These are phyloP conservation scores for Strobilomyces dryophilus DNA, from an alignment of 768 basidiomycete species.

Conservation along the genomic window DNA sequence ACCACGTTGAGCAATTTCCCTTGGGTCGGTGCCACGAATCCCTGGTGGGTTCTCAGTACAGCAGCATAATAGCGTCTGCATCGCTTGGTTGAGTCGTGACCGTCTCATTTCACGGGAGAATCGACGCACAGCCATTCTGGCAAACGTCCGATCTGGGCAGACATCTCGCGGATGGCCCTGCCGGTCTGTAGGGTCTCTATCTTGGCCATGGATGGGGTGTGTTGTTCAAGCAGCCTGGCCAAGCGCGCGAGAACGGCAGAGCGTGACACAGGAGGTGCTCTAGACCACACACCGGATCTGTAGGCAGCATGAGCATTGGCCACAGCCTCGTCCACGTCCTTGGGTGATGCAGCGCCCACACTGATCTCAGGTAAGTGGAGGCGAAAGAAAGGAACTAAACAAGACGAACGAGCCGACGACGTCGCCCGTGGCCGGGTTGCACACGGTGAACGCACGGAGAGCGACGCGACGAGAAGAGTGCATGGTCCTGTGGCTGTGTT, in stretches of 20 bases:
- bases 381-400: conserved; percentile 31
- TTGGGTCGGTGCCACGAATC: conserved; percentile 71
- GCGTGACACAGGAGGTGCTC: conserved; percentile 50
- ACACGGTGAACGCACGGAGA: conserved; percentile 45
- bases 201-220: conserved; percentile 53
- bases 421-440: conserved; percentile 68
- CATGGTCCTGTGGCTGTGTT: conserved; percentile 20
- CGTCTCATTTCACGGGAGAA: not conserved
- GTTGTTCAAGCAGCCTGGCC: conserved; percentile 56
- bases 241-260: conserved; percentile 63
- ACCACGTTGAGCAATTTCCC: conserved; percentile 79
- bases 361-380: conserved; percentile 31
- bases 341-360: conserved; percentile 48
- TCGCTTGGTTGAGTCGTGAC: conserved; percentile 1
- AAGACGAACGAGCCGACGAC: conserved; percentile 51
- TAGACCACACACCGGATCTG: conserved; percentile 71
- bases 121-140: conserved; percentile 80
- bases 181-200: conserved; percentile 78
- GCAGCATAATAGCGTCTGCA: conserved; percentile 74
- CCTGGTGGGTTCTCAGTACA: conserved; percentile 63
- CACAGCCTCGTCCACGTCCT: conserved; percentile 52
- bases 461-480: not conserved
- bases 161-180: conserved; percentile 81
- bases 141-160: conserved; percentile 66
- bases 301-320: conserved; percentile 54